phyloP scores from a whole-genome alignment of 306 rosid genomes.

The Malus orientalis region DNA sequence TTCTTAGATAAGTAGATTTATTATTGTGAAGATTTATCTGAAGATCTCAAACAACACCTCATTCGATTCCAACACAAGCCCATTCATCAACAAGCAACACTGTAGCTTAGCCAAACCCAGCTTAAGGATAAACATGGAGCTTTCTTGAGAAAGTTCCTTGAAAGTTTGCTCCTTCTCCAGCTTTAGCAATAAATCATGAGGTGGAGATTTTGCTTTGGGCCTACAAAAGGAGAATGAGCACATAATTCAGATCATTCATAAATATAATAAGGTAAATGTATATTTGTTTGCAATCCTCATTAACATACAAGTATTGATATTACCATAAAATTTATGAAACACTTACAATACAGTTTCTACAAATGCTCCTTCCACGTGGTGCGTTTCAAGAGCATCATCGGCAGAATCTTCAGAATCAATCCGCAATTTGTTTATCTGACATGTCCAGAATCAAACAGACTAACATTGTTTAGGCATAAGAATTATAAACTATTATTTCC shows the following conservation, averaged over 20 bases:
- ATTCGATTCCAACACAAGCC: slow-evolving; percentile 70
- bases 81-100: slow-evolving; percentile 86
- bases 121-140: slow-evolving; percentile 65
- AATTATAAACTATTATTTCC: background rate
- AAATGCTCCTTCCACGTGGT: slow-evolving; percentile 89
- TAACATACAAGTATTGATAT: background rate
- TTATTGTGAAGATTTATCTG: background rate
- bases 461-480: slow-evolving; percentile 9
- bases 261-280: background rate
- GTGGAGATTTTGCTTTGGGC: slow-evolving; percentile 79
- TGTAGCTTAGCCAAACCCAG: slow-evolving; percentile 65
- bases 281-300: slow-evolving; percentile 3
- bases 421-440: slow-evolving; percentile 72
- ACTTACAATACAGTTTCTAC: slow-evolving; percentile 87
- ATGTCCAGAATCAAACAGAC: slow-evolving; percentile 4
- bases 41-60: slow-evolving; percentile 46
- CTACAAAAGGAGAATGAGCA: slow-evolving; percentile 39
- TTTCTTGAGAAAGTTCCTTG: slow-evolving; percentile 60
- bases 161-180: slow-evolving; percentile 73
- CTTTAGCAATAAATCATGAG: slow-evolving; percentile 73
- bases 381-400: slow-evolving; percentile 62
- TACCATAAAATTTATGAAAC: background rate
- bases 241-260: slow-evolving; percentile 11
- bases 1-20: background rate
- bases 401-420: slow-evolving; percentile 50